These are phyloP conservation scores for Parasarocladium wereldwijsianum DNA, from an alignment of 2,329 filamentous ascomycete genomes.

Conservation along the genomic window DNA sequence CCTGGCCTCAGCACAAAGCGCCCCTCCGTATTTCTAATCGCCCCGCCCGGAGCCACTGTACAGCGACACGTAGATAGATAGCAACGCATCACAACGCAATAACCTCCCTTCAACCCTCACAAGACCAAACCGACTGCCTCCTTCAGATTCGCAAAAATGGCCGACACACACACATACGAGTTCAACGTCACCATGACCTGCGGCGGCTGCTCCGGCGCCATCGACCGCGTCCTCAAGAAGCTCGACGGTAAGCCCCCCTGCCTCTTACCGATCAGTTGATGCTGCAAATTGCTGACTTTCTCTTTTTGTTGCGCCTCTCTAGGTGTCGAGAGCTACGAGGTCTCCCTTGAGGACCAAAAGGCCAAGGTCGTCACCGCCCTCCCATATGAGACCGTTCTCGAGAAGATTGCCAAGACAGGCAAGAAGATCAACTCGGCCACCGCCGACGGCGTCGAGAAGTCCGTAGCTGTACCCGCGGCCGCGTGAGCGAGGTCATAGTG, in stretches of 20 bases:
- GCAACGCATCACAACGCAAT: slow-evolving; percentile 3
- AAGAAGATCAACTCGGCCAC: slow-evolving; percentile 74
- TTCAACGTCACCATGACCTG: slow-evolving; percentile 93
- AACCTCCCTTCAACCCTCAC: slow-evolving; percentile 4
- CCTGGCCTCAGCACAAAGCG: too few species aligned
- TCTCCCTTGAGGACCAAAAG: slow-evolving; percentile 74
- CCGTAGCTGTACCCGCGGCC: slow-evolving; percentile 28
- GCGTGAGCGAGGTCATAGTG: too few species aligned
- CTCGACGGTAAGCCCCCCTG: slow-evolving; percentile 53
- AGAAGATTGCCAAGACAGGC: slow-evolving; percentile 87
- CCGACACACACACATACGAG: slow-evolving; percentile 76
- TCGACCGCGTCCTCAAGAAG: slow-evolving; percentile 85
- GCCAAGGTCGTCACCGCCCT: slow-evolving; percentile 62
- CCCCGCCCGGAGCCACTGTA: not conserved
- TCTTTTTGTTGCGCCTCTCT: not conserved
- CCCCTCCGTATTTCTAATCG: too few species aligned
- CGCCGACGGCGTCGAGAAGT: slow-evolving; percentile 48
- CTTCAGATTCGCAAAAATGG: slow-evolving; percentile 37
- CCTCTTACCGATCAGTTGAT: slow-evolving; percentile 1
- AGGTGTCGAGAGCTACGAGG: slow-evolving; percentile 80
- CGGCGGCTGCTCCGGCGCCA: slow-evolving; percentile 86
- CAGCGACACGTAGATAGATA: not conserved
- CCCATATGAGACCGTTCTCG: slow-evolving; percentile 66
- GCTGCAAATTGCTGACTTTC: not conserved
- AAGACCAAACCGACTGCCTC: not conserved